A percentile compares a stretch with the other conserved stretches of the same genome.
Evolutionary conservation across 352 stramenopile genomes (phyloP).

Genomic region (Phytophthora pseudosyringae): DNA sequence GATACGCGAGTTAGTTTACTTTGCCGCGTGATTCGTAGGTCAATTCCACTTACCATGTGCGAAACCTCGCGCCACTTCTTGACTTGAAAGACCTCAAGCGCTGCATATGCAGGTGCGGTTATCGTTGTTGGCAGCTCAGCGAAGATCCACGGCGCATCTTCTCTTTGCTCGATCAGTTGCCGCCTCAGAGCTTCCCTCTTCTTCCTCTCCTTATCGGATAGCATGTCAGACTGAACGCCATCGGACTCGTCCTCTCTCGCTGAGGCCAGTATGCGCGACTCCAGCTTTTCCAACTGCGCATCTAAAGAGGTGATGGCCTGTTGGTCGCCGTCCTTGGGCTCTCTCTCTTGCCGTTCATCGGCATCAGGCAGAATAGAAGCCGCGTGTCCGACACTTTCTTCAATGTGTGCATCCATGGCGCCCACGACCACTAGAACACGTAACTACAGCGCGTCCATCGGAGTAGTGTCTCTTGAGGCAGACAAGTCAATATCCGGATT

Average conservation of each 20-base stretch:
- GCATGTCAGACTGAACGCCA: conserved; percentile 7
- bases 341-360: neutral
- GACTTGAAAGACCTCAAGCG: conserved; percentile 66
- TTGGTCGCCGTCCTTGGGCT: conserved; percentile 3
- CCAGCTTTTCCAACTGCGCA: conserved; percentile 15
- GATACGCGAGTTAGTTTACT: conserved; percentile 1
- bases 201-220: conserved; percentile 4
- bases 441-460: neutral
- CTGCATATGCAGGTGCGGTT: conserved; percentile 37
- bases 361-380: neutral
- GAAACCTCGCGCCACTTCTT: conserved; percentile 72
- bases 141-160: conserved; percentile 33
- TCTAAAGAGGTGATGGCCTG: conserved; percentile 15
- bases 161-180: conserved; percentile 12
- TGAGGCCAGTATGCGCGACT: conserved; percentile 18
- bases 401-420: conserved; percentile 11
- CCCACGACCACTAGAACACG: neutral
- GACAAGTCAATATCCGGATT: conserved; percentile 2
- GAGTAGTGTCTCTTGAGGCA: conserved; percentile 12
- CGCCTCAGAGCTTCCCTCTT: conserved; percentile 10
- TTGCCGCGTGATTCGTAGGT: neutral
- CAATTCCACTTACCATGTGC: conserved; percentile 41
- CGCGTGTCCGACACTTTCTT: neutral
- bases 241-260: conserved; percentile 8
- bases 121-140: conserved; percentile 23